A percentile compares a stretch with the other conserved stretches of the same genome.
Conservation (phyloP, 2,329 filamentous ascomycete species). For the Colletotrichum shisoi region DNA sequence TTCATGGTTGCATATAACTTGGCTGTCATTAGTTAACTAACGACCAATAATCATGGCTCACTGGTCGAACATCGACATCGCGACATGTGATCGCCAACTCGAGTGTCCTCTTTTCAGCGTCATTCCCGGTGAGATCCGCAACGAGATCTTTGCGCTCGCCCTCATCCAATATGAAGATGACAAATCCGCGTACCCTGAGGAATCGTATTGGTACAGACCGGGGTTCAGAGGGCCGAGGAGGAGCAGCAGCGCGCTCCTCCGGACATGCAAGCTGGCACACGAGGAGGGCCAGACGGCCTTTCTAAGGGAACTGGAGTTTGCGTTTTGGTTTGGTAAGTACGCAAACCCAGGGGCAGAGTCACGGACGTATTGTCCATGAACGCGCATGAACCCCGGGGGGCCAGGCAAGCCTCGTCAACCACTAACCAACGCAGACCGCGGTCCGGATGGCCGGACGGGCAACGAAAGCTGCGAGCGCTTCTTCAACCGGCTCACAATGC, state of each 20-base stretch:
- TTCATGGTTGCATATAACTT: neutral
- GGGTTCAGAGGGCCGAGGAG: conserved; percentile 50
- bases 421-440: conserved; percentile 5
- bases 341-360: neutral
- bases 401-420: neutral
- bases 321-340: conserved; percentile 30
- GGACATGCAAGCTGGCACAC: conserved; percentile 49
- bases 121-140: conserved; percentile 60
- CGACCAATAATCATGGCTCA: neutral
- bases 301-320: conserved; percentile 27
- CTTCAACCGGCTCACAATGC: conserved; percentile 19
- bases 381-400: no score
- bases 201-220: conserved; percentile 53
- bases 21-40: neutral
- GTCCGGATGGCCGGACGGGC: conserved; percentile 12
- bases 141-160: conserved; percentile 55
- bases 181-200: conserved; percentile 42
- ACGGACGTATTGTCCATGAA: neutral
- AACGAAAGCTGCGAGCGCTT: neutral
- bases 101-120: conserved; percentile 45
- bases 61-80: conserved; percentile 2
- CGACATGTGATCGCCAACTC: conserved; percentile 4
- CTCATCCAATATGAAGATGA: conserved; percentile 52
- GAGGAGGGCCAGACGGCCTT: conserved; percentile 28
- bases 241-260: conserved; percentile 51